Conservation (phyloP, 2,329 filamentous ascomycete genomes). For the Penicillium verrucosum region DNA sequence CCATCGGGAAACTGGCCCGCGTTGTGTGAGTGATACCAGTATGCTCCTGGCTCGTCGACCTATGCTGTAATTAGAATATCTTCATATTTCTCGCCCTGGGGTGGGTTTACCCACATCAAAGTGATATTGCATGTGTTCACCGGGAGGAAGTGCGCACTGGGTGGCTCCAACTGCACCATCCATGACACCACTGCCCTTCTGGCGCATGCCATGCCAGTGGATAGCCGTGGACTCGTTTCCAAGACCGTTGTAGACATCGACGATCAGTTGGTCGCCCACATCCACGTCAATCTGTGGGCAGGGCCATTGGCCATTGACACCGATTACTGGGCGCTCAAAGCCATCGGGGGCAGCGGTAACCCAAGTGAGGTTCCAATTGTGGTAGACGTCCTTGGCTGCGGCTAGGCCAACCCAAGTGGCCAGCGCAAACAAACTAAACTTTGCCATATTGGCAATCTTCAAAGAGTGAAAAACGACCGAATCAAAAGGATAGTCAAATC, state of each 20-base stretch:
- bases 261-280: conserved; percentile 38
- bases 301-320: conserved; percentile 75
- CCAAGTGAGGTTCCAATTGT: conserved; percentile 65
- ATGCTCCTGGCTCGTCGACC: conserved; percentile 66
- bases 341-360: conserved; percentile 70
- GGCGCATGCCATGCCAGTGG: conserved; percentile 67
- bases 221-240: conserved; percentile 40
- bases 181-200: conserved; percentile 66
- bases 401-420: conserved; percentile 18
- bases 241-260: conserved; percentile 40
- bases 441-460: conserved; percentile 15
- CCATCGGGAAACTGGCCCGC: conserved; percentile 69
- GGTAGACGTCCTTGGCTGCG: conserved; percentile 23
- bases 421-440: conserved; percentile 17
- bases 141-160: conserved; percentile 66
- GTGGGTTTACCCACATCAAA: conserved; percentile 52
- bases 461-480: conserved; percentile 12
- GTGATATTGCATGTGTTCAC: conserved; percentile 64
- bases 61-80: conserved; percentile 21
- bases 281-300: conserved; percentile 55
- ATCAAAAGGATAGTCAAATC: conserved; percentile 16
- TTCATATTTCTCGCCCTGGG: background rate
- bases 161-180: conserved; percentile 65
- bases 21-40: conserved; percentile 75
- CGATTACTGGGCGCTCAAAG: conserved; percentile 62